Conservation (phyloP, 345 rosid species). For the Citrus cavaleriei region DNA sequence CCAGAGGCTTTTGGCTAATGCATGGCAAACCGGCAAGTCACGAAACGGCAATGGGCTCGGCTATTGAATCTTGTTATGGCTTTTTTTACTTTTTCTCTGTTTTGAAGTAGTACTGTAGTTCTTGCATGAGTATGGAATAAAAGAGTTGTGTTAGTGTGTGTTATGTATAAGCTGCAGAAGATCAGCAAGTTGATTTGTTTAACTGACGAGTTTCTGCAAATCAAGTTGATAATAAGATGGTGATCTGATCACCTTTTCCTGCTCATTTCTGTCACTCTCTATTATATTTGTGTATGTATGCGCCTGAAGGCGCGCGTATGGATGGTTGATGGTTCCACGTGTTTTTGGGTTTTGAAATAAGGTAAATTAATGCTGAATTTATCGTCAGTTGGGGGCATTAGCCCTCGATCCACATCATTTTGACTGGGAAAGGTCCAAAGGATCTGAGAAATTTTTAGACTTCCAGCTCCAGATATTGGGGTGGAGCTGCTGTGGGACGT, state of each 20-base stretch:
- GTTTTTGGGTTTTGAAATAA: too few species aligned
- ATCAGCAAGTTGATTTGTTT: constrained; percentile 3
- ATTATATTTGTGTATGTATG: neutral
- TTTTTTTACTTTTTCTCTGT: neutral
- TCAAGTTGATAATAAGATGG: neutral
- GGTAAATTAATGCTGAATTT: neutral
- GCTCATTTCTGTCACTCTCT: neutral
- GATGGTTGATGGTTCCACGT: too few species aligned
- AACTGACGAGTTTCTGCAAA: constrained; percentile 6
- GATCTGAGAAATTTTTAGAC: too few species aligned
- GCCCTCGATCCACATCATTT: neutral
- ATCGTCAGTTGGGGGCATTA: neutral
- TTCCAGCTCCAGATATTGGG: neutral
- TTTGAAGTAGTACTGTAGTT: neutral
- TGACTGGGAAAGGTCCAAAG: too few species aligned
- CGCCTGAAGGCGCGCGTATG: too few species aligned
- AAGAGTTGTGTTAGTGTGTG: neutral
- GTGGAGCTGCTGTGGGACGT: neutral
- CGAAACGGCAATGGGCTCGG: constrained; percentile 55
- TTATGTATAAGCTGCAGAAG: constrained; percentile 9
- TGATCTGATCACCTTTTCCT: constrained; percentile 1
- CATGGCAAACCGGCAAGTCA: constrained; percentile 77
- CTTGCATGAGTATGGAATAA: constrained; percentile 14
- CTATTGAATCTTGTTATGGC: constrained; percentile 25
- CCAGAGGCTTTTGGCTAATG: constrained; percentile 27